Conservation (phyloP, 2,329 filamentous ascomycete genomes). For the Venturia asperata region DNA sequence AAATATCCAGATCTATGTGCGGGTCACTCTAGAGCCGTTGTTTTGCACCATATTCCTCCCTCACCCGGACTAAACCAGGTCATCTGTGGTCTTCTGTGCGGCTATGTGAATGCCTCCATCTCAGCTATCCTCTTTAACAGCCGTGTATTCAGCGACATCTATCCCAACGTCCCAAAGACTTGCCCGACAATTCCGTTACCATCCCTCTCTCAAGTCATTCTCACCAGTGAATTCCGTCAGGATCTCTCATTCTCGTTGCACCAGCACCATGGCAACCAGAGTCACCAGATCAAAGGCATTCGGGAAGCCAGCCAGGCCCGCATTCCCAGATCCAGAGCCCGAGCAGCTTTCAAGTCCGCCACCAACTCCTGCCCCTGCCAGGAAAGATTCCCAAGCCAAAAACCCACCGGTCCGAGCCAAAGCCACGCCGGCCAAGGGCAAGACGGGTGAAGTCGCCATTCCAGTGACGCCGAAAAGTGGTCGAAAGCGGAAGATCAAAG, state of each 20-base stretch:
- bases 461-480: slow-evolving; percentile 24
- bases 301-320: not conserved
- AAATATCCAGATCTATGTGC: not conserved
- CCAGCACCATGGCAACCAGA: slow-evolving; percentile 3
- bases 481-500: slow-evolving; percentile 34
- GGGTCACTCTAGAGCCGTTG: not conserved
- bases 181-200: not conserved
- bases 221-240: not conserved
- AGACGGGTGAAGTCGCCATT: slow-evolving; percentile 1
- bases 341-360: slow-evolving; percentile 39
- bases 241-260: not conserved
- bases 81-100: slow-evolving; percentile 1
- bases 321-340: not conserved
- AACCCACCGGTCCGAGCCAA: slow-evolving; percentile 20
- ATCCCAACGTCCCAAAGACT: not conserved
- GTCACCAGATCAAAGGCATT: slow-evolving; percentile 3
- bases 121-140: not conserved
- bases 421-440: slow-evolving; percentile 16
- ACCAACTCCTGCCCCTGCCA: slow-evolving; percentile 30
- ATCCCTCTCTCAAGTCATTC: not conserved
- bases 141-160: not conserved
- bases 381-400: not conserved
- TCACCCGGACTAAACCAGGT: not conserved
- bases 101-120: not conserved
- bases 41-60: not conserved